Conservation (phyloP, 1,284 basidiomycete species). For the Rhodotorula sp. region DNA sequence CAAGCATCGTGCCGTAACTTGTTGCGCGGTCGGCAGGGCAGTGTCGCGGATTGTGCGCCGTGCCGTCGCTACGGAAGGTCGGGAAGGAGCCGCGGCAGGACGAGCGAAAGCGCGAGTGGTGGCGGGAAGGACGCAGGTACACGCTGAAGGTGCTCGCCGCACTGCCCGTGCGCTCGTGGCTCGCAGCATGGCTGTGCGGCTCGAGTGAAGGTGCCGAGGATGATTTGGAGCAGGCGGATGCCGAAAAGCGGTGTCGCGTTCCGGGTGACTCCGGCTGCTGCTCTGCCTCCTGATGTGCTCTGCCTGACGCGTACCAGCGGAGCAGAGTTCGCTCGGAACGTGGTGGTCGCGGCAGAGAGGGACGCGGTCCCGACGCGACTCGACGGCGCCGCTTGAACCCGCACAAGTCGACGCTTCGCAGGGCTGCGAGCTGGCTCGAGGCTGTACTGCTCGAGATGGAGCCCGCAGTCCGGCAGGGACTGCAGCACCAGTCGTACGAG, state of each 20-base stretch:
- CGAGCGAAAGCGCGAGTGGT: background rate
- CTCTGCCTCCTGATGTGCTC: too few species aligned
- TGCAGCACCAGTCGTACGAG: conserved; percentile 63
- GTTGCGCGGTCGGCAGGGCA: background rate
- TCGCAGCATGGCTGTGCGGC: background rate
- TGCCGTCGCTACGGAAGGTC: background rate
- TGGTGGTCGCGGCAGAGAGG: too few species aligned
- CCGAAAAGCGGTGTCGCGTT: too few species aligned
- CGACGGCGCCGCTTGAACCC: too few species aligned
- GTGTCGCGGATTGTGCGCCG: background rate
- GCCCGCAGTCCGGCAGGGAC: conserved; percentile 5
- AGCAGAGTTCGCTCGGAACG: too few species aligned
- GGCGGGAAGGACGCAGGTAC: background rate
- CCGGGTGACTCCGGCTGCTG: too few species aligned
- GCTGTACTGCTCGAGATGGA: conserved; percentile 9
- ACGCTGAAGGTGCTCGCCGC: background rate
- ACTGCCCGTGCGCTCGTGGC: background rate
- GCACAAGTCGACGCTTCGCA: background rate
- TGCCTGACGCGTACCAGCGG: too few species aligned
- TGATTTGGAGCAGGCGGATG: background rate
- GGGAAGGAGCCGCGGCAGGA: background rate
- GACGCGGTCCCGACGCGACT: too few species aligned
- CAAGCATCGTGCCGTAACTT: background rate
- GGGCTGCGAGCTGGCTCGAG: background rate
- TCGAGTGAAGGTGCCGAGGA: background rate